phyloP scores from a whole-genome alignment of 306 rosid species.

The Vigna unguiculata region DNA sequence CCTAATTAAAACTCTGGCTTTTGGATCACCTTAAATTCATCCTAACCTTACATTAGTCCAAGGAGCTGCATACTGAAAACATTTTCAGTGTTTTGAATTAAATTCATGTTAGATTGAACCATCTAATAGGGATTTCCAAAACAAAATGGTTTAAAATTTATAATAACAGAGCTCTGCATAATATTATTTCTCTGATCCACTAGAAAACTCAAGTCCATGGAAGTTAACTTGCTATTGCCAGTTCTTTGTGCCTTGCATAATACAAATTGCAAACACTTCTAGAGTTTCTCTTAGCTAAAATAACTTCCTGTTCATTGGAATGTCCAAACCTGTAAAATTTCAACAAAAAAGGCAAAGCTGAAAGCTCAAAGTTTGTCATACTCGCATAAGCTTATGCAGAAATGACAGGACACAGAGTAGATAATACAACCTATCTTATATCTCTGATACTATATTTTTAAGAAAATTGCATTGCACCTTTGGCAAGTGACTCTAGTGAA shows the following conservation, averaged over 20 bases:
- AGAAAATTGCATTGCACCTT: slow-evolving; percentile 96
- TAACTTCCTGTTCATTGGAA: slow-evolving; percentile 57
- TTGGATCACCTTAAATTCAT: slow-evolving; percentile 39
- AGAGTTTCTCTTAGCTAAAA: slow-evolving; percentile 69
- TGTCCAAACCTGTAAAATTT: slow-evolving; percentile 57
- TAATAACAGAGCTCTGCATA: slow-evolving; percentile 46
- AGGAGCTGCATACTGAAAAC: neutral
- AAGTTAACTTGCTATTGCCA: slow-evolving; percentile 54
- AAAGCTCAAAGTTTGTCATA: slow-evolving; percentile 63
- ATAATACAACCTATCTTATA: slow-evolving; percentile 85
- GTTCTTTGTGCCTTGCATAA: slow-evolving; percentile 74
- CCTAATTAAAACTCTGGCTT: slow-evolving; percentile 36
- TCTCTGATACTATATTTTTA: slow-evolving; percentile 72
- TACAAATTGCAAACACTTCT: slow-evolving; percentile 71
- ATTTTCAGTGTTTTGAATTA: too few species aligned
- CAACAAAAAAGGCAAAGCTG: slow-evolving; percentile 55
- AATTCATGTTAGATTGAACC: too few species aligned
- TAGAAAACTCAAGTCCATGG: slow-evolving; percentile 69
- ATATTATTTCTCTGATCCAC: slow-evolving; percentile 55
- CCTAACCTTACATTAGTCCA: slow-evolving; percentile 40
- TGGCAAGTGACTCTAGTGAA: slow-evolving; percentile 96
- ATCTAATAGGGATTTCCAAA: too few species aligned
- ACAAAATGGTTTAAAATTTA: too few species aligned
- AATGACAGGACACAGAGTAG: slow-evolving; percentile 72
- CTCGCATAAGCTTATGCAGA: slow-evolving; percentile 66